Conservation (phyloP, 805 yeast species). For the Kuraishia ogatae region DNA sequence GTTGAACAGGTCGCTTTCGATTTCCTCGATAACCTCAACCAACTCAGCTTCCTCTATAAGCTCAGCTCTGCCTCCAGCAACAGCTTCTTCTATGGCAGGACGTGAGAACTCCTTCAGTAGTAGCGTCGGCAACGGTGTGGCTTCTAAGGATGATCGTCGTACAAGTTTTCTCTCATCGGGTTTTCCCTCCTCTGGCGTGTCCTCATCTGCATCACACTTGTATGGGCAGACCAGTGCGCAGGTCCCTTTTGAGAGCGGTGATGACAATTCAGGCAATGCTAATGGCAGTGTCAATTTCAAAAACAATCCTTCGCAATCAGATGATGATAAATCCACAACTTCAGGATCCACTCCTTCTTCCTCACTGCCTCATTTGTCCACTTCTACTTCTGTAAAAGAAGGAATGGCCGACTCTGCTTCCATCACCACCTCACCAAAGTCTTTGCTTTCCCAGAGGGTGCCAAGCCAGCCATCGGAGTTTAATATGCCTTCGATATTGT, state of each 20-base stretch:
- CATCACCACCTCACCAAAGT: background rate
- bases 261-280: background rate
- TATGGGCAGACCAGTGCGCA: too few relatives aligned
- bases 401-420: background rate
- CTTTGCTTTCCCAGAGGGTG: background rate
- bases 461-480: background rate
- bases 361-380: background rate
- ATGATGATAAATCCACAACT: background rate
- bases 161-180: background rate
- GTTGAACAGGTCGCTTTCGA: background rate
- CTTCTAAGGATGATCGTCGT: background rate
- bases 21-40: background rate
- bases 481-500: background rate
- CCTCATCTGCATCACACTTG: background rate
- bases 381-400: background rate
- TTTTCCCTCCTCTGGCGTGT: background rate
- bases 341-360: background rate
- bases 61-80: background rate
- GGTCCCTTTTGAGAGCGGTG: background rate
- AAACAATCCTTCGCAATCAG: too few relatives aligned
- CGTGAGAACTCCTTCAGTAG: slow-evolving; percentile 1
- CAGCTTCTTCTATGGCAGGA: background rate
- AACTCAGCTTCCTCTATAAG: slow-evolving; percentile 1
- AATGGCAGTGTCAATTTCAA: too few relatives aligned
- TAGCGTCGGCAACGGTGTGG: slow-evolving; percentile 3